Evolutionary conservation across 768 basidiomycete species (phyloP).

Genomic region (Cytidiella melzeri): DNA sequence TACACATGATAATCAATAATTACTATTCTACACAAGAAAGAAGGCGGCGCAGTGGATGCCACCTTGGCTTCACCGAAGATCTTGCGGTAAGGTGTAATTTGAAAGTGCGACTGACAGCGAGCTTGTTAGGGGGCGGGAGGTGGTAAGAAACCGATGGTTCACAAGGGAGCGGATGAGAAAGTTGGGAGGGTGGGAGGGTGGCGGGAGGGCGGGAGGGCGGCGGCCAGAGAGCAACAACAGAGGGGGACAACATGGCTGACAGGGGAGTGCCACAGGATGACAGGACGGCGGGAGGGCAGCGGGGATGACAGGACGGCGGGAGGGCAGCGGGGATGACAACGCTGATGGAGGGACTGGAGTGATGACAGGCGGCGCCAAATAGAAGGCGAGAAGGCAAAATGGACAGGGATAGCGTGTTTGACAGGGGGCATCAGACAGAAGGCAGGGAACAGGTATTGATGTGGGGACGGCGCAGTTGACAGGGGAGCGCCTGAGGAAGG

Average conservation of each 20-base stretch:
- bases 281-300: background rate
- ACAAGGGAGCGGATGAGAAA: background rate
- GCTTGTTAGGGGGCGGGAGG: background rate
- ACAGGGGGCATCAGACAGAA: background rate
- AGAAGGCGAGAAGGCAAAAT: background rate
- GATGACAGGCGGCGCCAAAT: background rate
- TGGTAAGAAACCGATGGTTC: background rate
- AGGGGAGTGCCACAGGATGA: background rate
- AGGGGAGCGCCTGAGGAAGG: background rate
- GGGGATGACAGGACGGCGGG: slow-evolving; percentile 2
- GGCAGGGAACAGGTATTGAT: background rate
- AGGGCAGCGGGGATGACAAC: background rate
- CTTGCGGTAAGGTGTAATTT: background rate
- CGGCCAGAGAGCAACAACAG: background rate
- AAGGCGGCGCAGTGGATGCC: background rate
- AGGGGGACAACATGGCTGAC: background rate
- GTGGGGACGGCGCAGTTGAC: background rate
- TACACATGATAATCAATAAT: too few relatives aligned
- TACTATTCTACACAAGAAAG: too few relatives aligned
- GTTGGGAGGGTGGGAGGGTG: background rate
- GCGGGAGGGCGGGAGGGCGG: background rate
- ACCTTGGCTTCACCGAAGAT: background rate
- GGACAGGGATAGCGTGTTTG: background rate
- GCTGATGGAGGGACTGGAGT: background rate
- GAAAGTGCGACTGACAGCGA: background rate